Conservation (phyloP, 768 basidiomycete species). For the Russula virescens region DNA sequence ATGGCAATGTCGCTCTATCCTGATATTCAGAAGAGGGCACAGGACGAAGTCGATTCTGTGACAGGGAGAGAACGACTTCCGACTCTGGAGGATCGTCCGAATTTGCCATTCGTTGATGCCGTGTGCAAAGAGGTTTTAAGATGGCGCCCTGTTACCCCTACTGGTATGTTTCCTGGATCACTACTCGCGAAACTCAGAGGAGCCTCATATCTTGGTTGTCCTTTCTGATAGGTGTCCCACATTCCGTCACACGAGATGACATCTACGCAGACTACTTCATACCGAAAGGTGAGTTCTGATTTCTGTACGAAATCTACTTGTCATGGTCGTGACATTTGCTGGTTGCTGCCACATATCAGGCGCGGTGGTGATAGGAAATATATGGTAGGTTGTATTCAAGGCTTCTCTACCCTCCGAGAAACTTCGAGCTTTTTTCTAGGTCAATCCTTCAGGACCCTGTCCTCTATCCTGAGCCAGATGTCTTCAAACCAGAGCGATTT, state of each 20-base stretch:
- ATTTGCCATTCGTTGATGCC: neutral
- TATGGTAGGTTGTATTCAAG: neutral
- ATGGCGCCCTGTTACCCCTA: neutral
- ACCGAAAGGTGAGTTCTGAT: neutral
- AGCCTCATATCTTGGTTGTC: neutral
- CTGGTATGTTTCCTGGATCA: neutral
- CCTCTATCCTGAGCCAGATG: neutral
- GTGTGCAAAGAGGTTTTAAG: neutral
- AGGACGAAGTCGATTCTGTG: neutral
- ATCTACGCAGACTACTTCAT: neutral
- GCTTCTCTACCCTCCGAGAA: neutral
- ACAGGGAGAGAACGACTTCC: neutral
- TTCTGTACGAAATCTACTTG: neutral
- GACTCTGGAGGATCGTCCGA: neutral
- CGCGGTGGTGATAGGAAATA: neutral
- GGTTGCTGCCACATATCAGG: neutral
- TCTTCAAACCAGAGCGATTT: neutral
- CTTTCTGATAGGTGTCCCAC: neutral
- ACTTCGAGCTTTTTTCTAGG: neutral
- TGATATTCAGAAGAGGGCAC: neutral
- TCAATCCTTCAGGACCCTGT: neutral
- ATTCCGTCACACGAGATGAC: neutral
- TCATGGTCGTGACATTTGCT: no score
- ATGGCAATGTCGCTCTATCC: neutral
- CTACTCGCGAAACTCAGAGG: no score